Evolutionary conservation across 495 filamentous ascomycete genomes (phyloP).

Genomic region (Neurospora tetrasperma): DNA sequence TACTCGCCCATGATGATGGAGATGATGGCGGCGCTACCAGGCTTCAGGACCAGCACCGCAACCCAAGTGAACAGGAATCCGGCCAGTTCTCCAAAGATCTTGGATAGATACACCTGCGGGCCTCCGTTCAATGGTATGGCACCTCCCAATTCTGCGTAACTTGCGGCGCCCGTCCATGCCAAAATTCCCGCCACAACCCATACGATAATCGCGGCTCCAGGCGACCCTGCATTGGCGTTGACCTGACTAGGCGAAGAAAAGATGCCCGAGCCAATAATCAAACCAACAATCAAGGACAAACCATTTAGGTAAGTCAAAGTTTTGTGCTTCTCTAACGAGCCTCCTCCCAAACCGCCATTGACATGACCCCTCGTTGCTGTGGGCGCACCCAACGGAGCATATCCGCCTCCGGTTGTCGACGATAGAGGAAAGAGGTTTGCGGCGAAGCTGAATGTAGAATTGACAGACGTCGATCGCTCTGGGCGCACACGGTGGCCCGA

Average conservation of each 20-base stretch:
- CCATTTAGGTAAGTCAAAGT: slow-evolving; percentile 91
- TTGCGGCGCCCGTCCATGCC: slow-evolving; percentile 93
- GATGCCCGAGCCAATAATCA: slow-evolving; percentile 96
- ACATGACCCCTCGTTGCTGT: slow-evolving; percentile 39
- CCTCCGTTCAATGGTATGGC: slow-evolving; percentile 95
- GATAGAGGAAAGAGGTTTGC: slow-evolving; percentile 85
- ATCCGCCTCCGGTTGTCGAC: slow-evolving; percentile 60
- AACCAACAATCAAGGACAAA: slow-evolving; percentile 74
- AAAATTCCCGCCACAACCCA: slow-evolving; percentile 85
- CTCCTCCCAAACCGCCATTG: slow-evolving; percentile 34
- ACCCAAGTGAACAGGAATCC: slow-evolving; percentile 96
- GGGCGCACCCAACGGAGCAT: slow-evolving; percentile 71
- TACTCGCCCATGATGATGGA: slow-evolving; percentile 98
- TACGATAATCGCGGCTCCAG: slow-evolving; percentile 78
- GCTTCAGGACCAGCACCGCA: slow-evolving; percentile 87
- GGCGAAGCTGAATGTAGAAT: slow-evolving; percentile 88
- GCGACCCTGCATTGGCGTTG: slow-evolving; percentile 84
- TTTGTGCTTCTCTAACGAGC: slow-evolving; percentile 87
- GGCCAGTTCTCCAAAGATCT: slow-evolving; percentile 87
- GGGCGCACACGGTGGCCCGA: slow-evolving; percentile 33
- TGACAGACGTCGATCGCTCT: slow-evolving; percentile 72
- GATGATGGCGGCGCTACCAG: slow-evolving; percentile 86
- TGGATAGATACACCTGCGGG: slow-evolving; percentile 81
- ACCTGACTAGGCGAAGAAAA: slow-evolving; percentile 94
- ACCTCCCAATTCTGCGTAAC: slow-evolving; percentile 91